A percentile compares a stretch with the other conserved stretches of the same genome.
phyloP scores from a whole-genome alignment of 129 eudicot species.

The Glebionis coronaria region DNA sequence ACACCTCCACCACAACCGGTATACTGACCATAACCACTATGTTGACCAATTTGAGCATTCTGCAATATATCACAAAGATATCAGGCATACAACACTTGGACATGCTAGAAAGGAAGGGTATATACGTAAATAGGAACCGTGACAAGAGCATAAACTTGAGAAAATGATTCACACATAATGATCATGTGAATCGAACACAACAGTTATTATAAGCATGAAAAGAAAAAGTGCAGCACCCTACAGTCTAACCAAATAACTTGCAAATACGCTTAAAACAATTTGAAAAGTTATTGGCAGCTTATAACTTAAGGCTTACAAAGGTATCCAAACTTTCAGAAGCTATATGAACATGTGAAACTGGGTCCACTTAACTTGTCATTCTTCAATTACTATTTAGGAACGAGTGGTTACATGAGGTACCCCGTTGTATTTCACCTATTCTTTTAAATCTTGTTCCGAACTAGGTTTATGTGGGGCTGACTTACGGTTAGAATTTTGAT shows the following conservation, averaged over 20 bases:
- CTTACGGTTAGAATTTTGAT: too few species aligned
- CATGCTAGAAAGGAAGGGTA: neutral
- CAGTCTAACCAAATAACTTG: too few species aligned
- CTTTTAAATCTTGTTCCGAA: too few species aligned
- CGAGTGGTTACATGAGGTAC: slow-evolving; percentile 2
- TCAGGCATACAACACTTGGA: slow-evolving; percentile 14
- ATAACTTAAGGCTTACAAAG: too few species aligned
- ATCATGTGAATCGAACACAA: slow-evolving; percentile 15
- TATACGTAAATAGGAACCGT: neutral
- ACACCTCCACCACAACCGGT: slow-evolving; percentile 20
- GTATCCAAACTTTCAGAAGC: too few species aligned
- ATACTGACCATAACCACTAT: slow-evolving; percentile 29
- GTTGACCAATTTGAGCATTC: slow-evolving; percentile 30
- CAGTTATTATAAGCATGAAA: neutral
- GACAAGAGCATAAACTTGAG: too few species aligned
- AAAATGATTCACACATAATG: neutral
- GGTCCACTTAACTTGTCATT: too few species aligned
- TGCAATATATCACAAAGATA: slow-evolving; percentile 17
- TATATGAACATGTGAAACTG: too few species aligned
- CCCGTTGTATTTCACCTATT: too few species aligned
- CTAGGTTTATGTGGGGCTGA: too few species aligned
- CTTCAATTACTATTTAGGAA: slow-evolving; percentile 4
- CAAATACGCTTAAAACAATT: too few species aligned
- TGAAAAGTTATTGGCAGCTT: too few species aligned
- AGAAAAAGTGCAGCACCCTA: slow-evolving; percentile 8